Percentiles rank a stretch among this genome's conserved stretches.
Evolutionary conservation across 176 grass and related monocot species (phyloP).

Genomic region (Eragrostis curvula): DNA sequence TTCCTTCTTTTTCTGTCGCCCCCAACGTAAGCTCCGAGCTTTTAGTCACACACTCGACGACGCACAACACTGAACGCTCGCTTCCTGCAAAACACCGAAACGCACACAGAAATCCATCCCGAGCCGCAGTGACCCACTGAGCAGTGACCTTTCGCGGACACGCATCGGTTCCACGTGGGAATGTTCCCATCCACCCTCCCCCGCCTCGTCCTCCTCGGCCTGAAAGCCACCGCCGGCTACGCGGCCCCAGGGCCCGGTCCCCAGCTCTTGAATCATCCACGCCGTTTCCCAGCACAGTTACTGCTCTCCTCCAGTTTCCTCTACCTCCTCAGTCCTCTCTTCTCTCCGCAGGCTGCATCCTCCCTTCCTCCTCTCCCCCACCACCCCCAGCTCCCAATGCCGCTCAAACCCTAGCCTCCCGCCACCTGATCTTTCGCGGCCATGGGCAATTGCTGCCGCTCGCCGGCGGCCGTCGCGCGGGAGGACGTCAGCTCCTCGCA

Average conservation of each 20-base stretch:
- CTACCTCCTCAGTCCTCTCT: neutral
- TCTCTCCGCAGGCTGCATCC: conserved; percentile 21
- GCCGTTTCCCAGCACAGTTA: conserved; percentile 61
- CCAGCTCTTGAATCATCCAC: conserved; percentile 26
- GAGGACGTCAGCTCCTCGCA: conserved; percentile 87
- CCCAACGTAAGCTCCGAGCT: neutral
- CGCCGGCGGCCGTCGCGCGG: conserved; percentile 86
- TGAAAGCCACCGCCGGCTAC: conserved; percentile 36
- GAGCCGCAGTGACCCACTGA: neutral
- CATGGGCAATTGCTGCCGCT: conserved; percentile 99
- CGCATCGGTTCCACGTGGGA: conserved; percentile 23
- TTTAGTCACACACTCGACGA: neutral
- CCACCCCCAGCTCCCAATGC: conserved; percentile 44
- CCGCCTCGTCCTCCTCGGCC: conserved; percentile 18
- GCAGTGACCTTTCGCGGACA: neutral
- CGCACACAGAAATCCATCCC: neutral
- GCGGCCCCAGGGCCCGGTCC: conserved; percentile 34
- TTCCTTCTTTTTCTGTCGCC: conserved; percentile 17
- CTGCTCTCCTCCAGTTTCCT: conserved; percentile 21
- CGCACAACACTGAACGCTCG: too few relatives aligned
- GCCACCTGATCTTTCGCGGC: conserved; percentile 34
- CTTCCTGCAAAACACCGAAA: neutral
- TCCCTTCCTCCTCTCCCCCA: neutral
- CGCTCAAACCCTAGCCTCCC: conserved; percentile 58
- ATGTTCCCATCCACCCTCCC: neutral